These are phyloP conservation scores for Tetrahymena malaccensis DNA, from an alignment of 73 alveolate species.

Conservation along the genomic window DNA sequence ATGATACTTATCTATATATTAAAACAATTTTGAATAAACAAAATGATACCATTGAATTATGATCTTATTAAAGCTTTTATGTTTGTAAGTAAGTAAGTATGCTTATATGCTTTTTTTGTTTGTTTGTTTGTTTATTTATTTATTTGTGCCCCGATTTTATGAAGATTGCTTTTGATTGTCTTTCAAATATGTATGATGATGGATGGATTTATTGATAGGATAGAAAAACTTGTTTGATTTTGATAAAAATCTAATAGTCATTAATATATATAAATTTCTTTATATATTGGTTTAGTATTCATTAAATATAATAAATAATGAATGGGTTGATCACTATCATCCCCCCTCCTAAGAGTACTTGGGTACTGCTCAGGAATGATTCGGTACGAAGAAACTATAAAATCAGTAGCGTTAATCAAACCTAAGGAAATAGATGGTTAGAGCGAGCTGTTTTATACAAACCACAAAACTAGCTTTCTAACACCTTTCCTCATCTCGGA, in stretches of 20 bases:
- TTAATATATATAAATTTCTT: background rate
- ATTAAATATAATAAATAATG: background rate
- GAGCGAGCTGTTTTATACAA: background rate
- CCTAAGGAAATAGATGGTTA: background rate
- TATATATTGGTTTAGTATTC: background rate
- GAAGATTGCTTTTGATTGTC: background rate
- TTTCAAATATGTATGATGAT: background rate
- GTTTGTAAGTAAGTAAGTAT: background rate
- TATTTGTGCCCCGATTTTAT: background rate
- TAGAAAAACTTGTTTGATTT: background rate
- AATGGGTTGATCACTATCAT: background rate
- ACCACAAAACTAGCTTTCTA: background rate
- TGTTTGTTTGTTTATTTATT: background rate
- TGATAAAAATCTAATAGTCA: background rate
- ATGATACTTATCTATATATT: background rate
- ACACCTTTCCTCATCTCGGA: background rate
- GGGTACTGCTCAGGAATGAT: slow-evolving; percentile 2
- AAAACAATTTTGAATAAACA: background rate
- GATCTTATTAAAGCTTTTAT: background rate
- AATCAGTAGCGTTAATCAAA: background rate
- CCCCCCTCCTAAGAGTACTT: slow-evolving; percentile 3
- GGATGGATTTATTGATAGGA: background rate
- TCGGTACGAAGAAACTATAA: background rate
- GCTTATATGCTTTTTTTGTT: too few relatives aligned
- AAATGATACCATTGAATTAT: background rate